phyloP scores from a whole-genome alignment of 345 rosid genomes.

The Sonneratia alba region DNA sequence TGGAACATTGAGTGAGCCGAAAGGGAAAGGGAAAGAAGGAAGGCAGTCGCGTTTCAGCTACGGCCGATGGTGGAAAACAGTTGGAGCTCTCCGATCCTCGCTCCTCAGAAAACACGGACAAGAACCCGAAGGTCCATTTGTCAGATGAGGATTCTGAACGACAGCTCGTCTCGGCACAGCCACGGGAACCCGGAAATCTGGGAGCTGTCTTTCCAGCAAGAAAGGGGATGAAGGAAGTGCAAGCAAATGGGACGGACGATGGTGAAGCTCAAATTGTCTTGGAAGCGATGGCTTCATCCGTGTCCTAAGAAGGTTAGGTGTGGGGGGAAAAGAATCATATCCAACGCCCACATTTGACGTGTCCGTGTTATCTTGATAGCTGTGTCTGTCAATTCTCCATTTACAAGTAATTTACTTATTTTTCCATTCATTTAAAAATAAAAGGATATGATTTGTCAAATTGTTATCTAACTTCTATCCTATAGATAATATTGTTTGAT shows the following conservation, averaged over 20 bases:
- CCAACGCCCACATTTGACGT: background rate
- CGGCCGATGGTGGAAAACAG: background rate
- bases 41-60: background rate
- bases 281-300: conserved; percentile 7
- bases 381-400: background rate
- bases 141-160: background rate
- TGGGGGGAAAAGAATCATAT: background rate
- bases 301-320: conserved; percentile 2
- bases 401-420: background rate
- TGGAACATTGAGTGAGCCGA: background rate
- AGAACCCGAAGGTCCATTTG: background rate
- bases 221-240: background rate
- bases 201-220: background rate
- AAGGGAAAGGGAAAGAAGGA: background rate
- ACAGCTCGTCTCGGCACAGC: background rate
- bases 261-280: background rate
- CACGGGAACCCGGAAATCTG: background rate
- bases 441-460: no score
- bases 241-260: background rate
- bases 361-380: conserved; percentile 1
- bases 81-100: background rate
- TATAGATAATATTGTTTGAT: no score
- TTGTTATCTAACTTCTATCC: no score
- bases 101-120: background rate
- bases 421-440: background rate